phyloP scores from a whole-genome alignment of 345 rosid genomes.

The Cardamine resedifolia region DNA sequence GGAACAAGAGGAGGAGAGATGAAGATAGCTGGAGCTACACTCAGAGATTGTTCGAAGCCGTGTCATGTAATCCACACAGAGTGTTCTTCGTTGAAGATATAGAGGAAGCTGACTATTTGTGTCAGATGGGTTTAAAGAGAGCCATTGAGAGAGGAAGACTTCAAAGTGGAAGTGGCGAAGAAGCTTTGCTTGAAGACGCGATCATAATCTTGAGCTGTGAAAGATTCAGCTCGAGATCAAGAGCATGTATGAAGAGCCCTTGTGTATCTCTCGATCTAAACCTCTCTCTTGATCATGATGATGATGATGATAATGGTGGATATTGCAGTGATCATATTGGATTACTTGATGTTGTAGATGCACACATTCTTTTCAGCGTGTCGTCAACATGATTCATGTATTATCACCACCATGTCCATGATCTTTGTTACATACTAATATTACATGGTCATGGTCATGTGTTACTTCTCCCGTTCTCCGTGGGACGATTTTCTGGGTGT shows the following conservation, averaged over 20 bases:
- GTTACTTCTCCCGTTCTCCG: background rate
- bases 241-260: slow-evolving; percentile 38
- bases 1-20: slow-evolving; percentile 55
- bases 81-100: slow-evolving; percentile 72
- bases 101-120: slow-evolving; percentile 55
- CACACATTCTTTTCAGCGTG: slow-evolving; percentile 45
- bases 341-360: slow-evolving; percentile 62
- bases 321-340: slow-evolving; percentile 48
- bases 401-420: background rate
- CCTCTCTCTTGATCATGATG: slow-evolving; percentile 51
- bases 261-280: slow-evolving; percentile 62
- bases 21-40: slow-evolving; percentile 49
- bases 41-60: slow-evolving; percentile 59
- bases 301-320: slow-evolving; percentile 28
- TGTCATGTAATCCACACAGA: slow-evolving; percentile 57
- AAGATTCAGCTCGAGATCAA: slow-evolving; percentile 62
- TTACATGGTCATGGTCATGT: slow-evolving; percentile 2
- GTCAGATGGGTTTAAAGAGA: slow-evolving; percentile 58
- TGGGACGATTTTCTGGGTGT: background rate
- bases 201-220: slow-evolving; percentile 68
- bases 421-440: slow-evolving; percentile 9
- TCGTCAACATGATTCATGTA: slow-evolving; percentile 14
- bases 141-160: slow-evolving; percentile 63
- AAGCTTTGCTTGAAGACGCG: slow-evolving; percentile 55
- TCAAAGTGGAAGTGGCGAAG: slow-evolving; percentile 42